phyloP scores from a whole-genome alignment of 1,284 basidiomycete species.

The Microbotryomycetes sp. region DNA sequence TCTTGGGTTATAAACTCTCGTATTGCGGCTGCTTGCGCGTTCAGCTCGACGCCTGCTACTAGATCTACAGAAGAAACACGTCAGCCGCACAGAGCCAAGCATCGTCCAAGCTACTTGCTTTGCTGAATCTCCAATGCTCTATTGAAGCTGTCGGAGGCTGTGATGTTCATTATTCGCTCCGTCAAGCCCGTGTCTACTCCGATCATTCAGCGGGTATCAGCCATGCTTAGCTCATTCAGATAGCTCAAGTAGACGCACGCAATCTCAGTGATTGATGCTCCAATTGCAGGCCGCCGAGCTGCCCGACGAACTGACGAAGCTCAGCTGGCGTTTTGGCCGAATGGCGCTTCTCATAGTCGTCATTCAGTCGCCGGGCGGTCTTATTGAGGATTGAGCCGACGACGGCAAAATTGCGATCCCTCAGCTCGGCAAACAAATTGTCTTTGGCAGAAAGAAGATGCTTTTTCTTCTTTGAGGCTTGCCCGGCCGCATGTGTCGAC shows the following conservation, averaged over 20 bases:
- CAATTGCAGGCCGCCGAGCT: constrained; percentile 79
- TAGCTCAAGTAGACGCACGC: constrained; percentile 51
- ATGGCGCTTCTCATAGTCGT: constrained; percentile 70
- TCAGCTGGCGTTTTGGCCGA: constrained; percentile 87
- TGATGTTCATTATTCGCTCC: constrained; percentile 79
- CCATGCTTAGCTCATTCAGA: background rate
- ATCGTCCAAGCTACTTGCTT: constrained; percentile 50
- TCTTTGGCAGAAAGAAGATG: constrained; percentile 57
- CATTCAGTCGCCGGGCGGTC: constrained; percentile 75
- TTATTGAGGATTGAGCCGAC: constrained; percentile 76
- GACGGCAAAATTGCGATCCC: constrained; percentile 90
- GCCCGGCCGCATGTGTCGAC: constrained; percentile 64
- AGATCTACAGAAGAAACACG: constrained; percentile 54
- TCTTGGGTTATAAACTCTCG: constrained; percentile 82
- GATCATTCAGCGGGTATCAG: no score
- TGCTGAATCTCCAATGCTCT: constrained; percentile 92
- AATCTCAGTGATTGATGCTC: constrained; percentile 83
- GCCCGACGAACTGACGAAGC: constrained; percentile 89
- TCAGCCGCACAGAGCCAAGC: background rate
- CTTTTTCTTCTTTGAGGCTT: constrained; percentile 31
- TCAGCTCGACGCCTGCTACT: constrained; percentile 76
- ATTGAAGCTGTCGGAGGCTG: constrained; percentile 82
- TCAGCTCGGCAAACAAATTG: constrained; percentile 71
- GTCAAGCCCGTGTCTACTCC: constrained; percentile 87
- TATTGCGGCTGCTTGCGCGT: constrained; percentile 66